Percentiles rank a stretch among this genome's conserved stretches.
Conservation (phyloP, 768 basidiomycete species). For the Tubosaeta sp. region DNA sequence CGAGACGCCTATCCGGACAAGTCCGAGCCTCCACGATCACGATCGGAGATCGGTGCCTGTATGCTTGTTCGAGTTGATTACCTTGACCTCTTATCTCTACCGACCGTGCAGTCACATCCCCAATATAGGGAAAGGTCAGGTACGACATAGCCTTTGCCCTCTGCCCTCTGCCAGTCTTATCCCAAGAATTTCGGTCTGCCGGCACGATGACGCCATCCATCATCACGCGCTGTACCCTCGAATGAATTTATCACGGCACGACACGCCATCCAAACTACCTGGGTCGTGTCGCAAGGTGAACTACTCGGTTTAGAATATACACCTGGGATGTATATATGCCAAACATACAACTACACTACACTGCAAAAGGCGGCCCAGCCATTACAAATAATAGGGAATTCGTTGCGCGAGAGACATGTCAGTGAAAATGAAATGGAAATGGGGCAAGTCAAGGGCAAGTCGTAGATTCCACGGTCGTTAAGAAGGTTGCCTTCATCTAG, state of each 20-base stretch:
- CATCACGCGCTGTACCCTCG: neutral
- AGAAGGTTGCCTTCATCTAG: slow-evolving; percentile 5
- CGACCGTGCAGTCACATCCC: neutral
- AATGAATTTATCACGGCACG: neutral
- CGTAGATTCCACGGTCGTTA: neutral
- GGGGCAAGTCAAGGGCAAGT: neutral
- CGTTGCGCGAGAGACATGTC: neutral
- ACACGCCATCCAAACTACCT: neutral
- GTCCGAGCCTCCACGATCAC: neutral
- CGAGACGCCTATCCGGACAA: neutral
- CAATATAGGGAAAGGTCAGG: neutral
- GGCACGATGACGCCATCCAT: neutral
- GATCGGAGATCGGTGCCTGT: neutral
- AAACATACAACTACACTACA: neutral
- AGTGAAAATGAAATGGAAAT: neutral
- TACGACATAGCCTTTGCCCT: neutral
- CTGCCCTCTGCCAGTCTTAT: neutral
- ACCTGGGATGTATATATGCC: neutral
- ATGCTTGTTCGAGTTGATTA: neutral
- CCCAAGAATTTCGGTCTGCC: neutral
- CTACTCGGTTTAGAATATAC: neutral
- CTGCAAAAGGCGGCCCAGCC: neutral
- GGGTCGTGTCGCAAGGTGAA: neutral
- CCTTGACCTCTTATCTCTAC: too few species aligned
- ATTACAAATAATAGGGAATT: neutral